phyloP scores from a whole-genome alignment of 768 basidiomycete species.

The Suillus bovinus region DNA sequence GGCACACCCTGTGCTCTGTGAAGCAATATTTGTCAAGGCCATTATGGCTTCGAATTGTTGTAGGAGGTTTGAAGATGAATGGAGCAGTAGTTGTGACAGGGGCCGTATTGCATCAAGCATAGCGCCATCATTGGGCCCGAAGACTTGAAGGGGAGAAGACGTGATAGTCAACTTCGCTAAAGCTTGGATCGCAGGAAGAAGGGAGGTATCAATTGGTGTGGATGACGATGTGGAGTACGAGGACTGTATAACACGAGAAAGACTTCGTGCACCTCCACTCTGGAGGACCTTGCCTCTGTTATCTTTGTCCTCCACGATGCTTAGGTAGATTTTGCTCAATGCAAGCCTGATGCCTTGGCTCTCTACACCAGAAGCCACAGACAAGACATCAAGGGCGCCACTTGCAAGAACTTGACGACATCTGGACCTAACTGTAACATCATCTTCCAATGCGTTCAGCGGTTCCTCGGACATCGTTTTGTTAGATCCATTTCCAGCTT shows the following conservation, averaged over 20 bases:
- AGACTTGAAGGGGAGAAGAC: conserved; percentile 84
- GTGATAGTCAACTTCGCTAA: conserved; percentile 94
- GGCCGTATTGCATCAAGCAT: conserved; percentile 85
- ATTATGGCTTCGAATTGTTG: conserved; percentile 93
- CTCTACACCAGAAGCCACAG: conserved; percentile 57
- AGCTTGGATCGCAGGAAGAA: conserved; percentile 77
- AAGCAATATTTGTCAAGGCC: conserved; percentile 95
- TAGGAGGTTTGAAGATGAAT: conserved; percentile 66
- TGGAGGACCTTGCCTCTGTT: conserved; percentile 78
- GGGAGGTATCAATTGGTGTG: conserved; percentile 27
- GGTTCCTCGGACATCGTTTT: conserved; percentile 29
- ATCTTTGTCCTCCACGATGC: conserved; percentile 73
- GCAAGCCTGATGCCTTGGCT: conserved; percentile 61
- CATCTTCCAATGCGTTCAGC: conserved; percentile 55
- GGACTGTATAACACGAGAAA: conserved; percentile 56
- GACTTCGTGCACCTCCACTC: conserved; percentile 74
- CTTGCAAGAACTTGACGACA: conserved; percentile 56
- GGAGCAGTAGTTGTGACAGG: conserved; percentile 69
- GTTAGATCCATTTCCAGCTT: conserved; percentile 37
- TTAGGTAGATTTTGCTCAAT: conserved; percentile 64
- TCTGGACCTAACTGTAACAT: conserved; percentile 62
- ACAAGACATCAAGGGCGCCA: conserved; percentile 65
- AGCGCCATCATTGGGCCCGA: conserved; percentile 79
- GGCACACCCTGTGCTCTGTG: conserved; percentile 65
- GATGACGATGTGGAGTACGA: conserved; percentile 35